Evolutionary conservation across 2,329 filamentous ascomycete species (phyloP).

Genomic region (Fusarium solani-melongenae): DNA sequence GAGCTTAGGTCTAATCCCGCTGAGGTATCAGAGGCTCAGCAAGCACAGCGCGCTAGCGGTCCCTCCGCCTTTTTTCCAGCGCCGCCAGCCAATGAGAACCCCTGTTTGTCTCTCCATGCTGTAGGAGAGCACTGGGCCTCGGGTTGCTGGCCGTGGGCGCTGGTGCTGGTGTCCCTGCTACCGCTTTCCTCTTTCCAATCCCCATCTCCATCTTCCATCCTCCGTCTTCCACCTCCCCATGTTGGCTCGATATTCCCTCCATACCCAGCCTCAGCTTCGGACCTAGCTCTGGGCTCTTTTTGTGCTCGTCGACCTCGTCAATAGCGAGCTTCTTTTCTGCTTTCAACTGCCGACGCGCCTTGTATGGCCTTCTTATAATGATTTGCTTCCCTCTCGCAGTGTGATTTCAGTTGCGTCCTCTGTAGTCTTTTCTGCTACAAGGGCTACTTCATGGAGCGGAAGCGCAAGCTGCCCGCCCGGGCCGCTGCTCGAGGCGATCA

Average conservation of each 20-base stretch:
- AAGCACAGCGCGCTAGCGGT: slow-evolving; percentile 4
- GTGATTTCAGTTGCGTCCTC: slow-evolving; percentile 31
- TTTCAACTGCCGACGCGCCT: slow-evolving; percentile 36
- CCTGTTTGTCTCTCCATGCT: slow-evolving; percentile 27
- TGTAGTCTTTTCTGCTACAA: slow-evolving; percentile 21
- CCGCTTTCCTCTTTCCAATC: slow-evolving; percentile 32
- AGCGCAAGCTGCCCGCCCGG: slow-evolving; percentile 73
- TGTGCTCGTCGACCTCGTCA: not conserved
- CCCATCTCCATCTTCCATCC: slow-evolving; percentile 31
- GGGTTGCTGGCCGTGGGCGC: slow-evolving; percentile 30
- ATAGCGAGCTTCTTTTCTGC: slow-evolving; percentile 16
- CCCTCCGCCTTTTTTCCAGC: slow-evolving; percentile 18
- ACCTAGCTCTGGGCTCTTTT: not conserved
- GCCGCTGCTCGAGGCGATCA: slow-evolving; percentile 70
- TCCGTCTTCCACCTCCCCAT: slow-evolving; percentile 24
- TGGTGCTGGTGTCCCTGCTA: slow-evolving; percentile 23
- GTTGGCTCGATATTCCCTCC: slow-evolving; percentile 9
- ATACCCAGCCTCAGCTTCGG: slow-evolving; percentile 20
- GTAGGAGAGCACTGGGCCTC: slow-evolving; percentile 27
- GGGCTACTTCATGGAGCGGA: slow-evolving; percentile 66
- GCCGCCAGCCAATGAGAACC: slow-evolving; percentile 17
- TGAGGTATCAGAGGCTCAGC: slow-evolving; percentile 17
- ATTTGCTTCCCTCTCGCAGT: slow-evolving; percentile 31
- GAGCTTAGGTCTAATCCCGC: slow-evolving; percentile 6
- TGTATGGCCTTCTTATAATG: slow-evolving; percentile 49